Percentiles rank a stretch among this genome's conserved stretches.
Evolutionary conservation across 2,329 filamentous ascomycete species (phyloP).

Genomic region (Stylonectria norvegica): DNA sequence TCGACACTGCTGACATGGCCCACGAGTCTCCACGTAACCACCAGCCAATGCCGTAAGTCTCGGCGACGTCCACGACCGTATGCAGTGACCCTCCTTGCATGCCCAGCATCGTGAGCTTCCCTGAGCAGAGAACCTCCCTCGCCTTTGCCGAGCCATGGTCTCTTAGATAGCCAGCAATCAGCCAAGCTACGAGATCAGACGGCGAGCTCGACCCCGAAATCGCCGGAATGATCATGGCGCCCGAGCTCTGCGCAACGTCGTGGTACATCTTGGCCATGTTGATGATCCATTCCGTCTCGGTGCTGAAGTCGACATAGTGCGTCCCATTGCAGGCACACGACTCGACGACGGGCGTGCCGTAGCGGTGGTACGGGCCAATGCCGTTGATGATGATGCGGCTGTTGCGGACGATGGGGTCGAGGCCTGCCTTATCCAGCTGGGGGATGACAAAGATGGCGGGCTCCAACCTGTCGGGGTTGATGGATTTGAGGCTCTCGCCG

Average conservation of each 20-base stretch:
- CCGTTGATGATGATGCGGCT: constrained; percentile 3
- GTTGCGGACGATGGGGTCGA: neutral
- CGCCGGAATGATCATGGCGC: neutral
- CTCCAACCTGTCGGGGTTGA: neutral
- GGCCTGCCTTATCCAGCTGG: neutral
- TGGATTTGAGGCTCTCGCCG: neutral
- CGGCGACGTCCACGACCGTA: neutral
- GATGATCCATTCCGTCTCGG: constrained; percentile 4
- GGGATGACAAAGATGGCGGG: neutral
- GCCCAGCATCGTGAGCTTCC: neutral
- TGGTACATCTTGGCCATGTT: constrained; percentile 1
- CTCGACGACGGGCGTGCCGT: constrained; percentile 2
- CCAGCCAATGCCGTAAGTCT: neutral
- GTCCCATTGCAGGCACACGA: constrained; percentile 3
- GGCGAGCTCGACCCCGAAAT: neutral
- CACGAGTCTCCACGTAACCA: neutral
- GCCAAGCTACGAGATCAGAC: neutral
- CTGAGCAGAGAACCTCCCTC: neutral
- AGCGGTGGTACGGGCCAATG: constrained; percentile 3
- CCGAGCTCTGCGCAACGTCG: neutral
- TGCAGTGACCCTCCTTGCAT: neutral
- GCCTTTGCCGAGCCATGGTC: neutral
- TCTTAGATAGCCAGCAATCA: neutral
- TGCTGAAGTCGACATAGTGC: constrained; percentile 6
- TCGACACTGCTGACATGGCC: neutral